Percentiles rank a stretch among this genome's conserved stretches.
These are phyloP conservation scores for Neltuma alba DNA, from an alignment of 306 rosid genomes.

Conservation along the genomic window DNA sequence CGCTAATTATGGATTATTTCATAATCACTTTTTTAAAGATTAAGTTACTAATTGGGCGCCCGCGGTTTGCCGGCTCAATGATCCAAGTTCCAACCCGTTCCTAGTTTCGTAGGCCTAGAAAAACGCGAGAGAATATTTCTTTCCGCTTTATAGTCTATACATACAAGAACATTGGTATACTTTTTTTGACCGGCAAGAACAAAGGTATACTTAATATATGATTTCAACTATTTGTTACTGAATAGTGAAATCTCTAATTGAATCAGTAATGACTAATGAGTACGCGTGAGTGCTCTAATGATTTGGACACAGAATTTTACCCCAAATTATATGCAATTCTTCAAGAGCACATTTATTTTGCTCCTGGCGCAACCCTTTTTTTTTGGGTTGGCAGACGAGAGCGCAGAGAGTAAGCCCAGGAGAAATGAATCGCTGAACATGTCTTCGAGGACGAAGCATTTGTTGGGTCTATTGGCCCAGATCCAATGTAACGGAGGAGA, in stretches of 20 bases:
- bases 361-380: too few relatives aligned
- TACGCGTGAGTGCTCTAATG: too few relatives aligned
- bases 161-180: too few relatives aligned
- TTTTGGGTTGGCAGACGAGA: too few relatives aligned
- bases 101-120: not conserved
- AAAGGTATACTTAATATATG: too few relatives aligned
- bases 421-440: not conserved
- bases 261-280: too few relatives aligned
- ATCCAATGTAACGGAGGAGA: not conserved
- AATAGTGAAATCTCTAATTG: not conserved
- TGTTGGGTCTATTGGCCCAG: not conserved
- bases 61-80: not conserved
- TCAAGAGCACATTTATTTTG: too few relatives aligned
- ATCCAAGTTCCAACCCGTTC: not conserved
- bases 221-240: not conserved
- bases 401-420: not conserved
- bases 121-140: not conserved
- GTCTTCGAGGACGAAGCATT: not conserved
- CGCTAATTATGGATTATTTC: constrained; percentile 11
- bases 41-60: constrained; percentile 28
- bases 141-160: not conserved
- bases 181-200: too few relatives aligned
- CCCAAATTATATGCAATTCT: too few relatives aligned
- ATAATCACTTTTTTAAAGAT: constrained; percentile 22
- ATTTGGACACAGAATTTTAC: too few relatives aligned